phyloP scores from a whole-genome alignment of 768 basidiomycete species.

The Sporobolomyces pararoseus region DNA sequence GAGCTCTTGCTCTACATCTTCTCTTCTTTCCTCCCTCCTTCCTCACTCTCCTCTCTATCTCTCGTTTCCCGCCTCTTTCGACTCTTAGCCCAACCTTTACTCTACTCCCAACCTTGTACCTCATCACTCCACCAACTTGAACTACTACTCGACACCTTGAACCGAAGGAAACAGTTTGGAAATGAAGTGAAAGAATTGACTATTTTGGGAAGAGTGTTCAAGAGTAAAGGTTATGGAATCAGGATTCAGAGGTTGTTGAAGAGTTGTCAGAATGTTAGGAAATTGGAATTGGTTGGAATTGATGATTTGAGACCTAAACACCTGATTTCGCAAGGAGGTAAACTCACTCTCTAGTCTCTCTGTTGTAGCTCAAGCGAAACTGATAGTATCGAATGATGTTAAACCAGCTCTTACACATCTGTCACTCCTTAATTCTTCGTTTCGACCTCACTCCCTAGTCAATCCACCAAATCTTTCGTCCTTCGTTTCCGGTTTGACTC shows the following conservation, averaged over 20 bases:
- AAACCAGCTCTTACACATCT: slow-evolving; percentile 13
- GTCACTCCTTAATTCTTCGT: slow-evolving; percentile 27
- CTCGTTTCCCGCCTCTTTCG: not conserved
- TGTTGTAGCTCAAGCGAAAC: too few species aligned
- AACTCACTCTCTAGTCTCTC: not conserved
- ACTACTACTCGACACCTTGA: not conserved
- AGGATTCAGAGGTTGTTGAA: slow-evolving; percentile 4
- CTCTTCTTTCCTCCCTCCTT: not conserved
- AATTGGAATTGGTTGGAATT: slow-evolving; percentile 19
- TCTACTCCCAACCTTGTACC: not conserved
- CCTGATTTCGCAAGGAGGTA: slow-evolving; percentile 6
- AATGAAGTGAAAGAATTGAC: not conserved
- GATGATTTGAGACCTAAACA: slow-evolving; percentile 35
- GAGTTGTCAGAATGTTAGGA: not conserved
- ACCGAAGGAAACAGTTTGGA: too few species aligned
- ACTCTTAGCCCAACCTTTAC: not conserved
- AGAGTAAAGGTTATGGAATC: slow-evolving; percentile 19
- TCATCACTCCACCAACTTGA: slow-evolving; percentile 14
- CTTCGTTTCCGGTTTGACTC: slow-evolving; percentile 13
- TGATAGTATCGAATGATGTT: not conserved
- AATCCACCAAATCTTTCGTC: slow-evolving; percentile 14
- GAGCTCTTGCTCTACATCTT: slow-evolving; percentile 16
- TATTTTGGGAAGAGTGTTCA: slow-evolving; percentile 18
- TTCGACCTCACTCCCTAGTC: slow-evolving; percentile 27
- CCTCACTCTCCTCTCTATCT: not conserved